These are phyloP conservation scores for Allantophomopsis cytisporea DNA, from an alignment of 2,329 filamentous ascomycete genomes.

Conservation along the genomic window DNA sequence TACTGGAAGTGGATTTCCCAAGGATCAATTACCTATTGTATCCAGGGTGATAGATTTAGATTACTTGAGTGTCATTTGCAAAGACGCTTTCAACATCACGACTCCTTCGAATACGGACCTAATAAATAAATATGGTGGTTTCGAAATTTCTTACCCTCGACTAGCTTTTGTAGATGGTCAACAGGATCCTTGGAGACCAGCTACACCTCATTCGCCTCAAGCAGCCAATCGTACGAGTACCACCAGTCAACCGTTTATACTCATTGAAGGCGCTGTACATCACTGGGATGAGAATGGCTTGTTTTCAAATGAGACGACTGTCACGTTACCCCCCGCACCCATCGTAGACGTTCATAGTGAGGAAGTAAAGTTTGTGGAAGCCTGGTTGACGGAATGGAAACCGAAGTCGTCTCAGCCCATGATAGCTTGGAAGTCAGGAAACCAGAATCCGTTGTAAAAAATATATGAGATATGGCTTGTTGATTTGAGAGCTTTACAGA, in stretches of 20 bases:
- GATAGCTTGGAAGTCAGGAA: too few species aligned
- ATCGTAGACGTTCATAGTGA: slow-evolving; percentile 44
- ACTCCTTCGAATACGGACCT: slow-evolving; percentile 44
- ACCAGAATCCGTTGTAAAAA: too few species aligned
- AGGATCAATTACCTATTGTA: slow-evolving; percentile 50
- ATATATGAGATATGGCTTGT: too few species aligned
- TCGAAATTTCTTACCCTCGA: slow-evolving; percentile 54
- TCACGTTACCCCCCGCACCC: slow-evolving; percentile 37
- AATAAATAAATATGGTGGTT: slow-evolving; percentile 69
- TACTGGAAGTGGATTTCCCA: slow-evolving; percentile 57
- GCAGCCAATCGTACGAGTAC: slow-evolving; percentile 44
- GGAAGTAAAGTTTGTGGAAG: slow-evolving; percentile 46
- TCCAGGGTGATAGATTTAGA: slow-evolving; percentile 56
- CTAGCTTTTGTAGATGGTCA: slow-evolving; percentile 69
- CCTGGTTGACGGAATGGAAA: slow-evolving; percentile 52
- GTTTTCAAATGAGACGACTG: slow-evolving; percentile 43
- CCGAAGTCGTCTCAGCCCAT: too few species aligned
- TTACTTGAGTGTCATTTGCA: slow-evolving; percentile 49
- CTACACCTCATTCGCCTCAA: slow-evolving; percentile 51
- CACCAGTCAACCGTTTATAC: slow-evolving; percentile 52
- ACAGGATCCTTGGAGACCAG: slow-evolving; percentile 67
- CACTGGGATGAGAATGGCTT: slow-evolving; percentile 68
- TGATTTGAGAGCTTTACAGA: too few species aligned
- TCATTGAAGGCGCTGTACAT: slow-evolving; percentile 64
- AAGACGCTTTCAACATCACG: slow-evolving; percentile 56